Evolutionary conservation across 345 rosid genomes (phyloP).

Genomic region (Diplotaxis tenuifolia): DNA sequence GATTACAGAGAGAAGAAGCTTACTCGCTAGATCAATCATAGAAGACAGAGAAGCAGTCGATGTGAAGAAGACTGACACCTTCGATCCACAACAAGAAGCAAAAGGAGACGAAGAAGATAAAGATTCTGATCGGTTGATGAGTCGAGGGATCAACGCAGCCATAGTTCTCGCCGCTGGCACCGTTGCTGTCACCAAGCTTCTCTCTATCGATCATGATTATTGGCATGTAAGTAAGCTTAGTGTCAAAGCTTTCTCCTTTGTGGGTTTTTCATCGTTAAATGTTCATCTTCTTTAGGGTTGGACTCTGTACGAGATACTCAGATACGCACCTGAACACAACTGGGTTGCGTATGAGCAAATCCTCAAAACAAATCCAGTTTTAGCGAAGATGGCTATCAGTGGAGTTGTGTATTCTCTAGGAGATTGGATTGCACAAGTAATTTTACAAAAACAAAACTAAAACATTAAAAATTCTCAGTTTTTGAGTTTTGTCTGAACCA

Average conservation of each 20-base stretch:
- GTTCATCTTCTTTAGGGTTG: conserved; percentile 64
- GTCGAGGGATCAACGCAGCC: conserved; percentile 67
- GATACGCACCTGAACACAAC: conserved; percentile 85
- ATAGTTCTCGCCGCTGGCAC: conserved; percentile 84
- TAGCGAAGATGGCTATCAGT: conserved; percentile 95
- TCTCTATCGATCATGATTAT: conserved; percentile 82
- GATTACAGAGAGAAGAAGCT: conserved; percentile 29
- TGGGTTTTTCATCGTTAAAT: background rate
- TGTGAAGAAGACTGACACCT: conserved; percentile 21
- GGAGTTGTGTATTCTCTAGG: conserved; percentile 83
- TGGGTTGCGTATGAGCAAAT: conserved; percentile 93
- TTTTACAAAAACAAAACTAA: background rate
- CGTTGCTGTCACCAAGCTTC: conserved; percentile 66
- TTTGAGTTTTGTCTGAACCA: background rate
- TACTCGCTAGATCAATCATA: conserved; percentile 45
- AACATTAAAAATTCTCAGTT: background rate
- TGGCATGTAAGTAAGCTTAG: conserved; percentile 92
- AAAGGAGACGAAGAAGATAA: conserved; percentile 18
- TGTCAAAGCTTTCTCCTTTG: conserved; percentile 11
- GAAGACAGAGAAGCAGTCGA: conserved; percentile 55
- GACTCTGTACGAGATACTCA: conserved; percentile 81
- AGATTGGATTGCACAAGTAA: conserved; percentile 97
- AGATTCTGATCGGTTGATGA: conserved; percentile 40
- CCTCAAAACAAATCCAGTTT: conserved; percentile 77
- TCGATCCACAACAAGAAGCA: conserved; percentile 30